Percentiles rank a stretch among this genome's conserved stretches.
These are phyloP conservation scores for Podospora bellae-mahoneyi DNA, from an alignment of 495 filamentous ascomycete genomes.

Conservation along the genomic window DNA sequence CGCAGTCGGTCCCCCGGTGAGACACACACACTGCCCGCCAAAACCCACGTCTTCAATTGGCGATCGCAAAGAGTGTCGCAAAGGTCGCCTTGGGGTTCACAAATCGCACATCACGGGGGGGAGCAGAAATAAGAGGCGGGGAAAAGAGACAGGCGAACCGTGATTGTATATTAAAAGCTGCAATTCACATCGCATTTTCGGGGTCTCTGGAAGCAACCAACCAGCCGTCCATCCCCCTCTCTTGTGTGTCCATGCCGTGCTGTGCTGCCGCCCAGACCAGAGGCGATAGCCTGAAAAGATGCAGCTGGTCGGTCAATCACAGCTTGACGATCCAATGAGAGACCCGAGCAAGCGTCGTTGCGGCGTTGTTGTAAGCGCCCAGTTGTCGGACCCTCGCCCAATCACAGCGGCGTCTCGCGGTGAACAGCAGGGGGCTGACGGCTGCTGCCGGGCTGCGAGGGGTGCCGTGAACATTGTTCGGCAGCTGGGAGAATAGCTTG, in stretches of 20 bases:
- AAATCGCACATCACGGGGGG: neutral
- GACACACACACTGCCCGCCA: neutral
- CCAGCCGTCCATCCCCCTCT: neutral
- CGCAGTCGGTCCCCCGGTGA: neutral
- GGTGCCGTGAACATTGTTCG: no score
- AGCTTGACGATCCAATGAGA: conserved; percentile 29
- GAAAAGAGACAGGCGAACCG: neutral
- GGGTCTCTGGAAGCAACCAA: neutral
- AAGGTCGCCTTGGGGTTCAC: neutral
- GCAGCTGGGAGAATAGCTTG: neutral
- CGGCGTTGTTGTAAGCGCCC: conserved; percentile 30
- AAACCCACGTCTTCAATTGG: neutral
- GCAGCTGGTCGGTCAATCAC: conserved; percentile 32
- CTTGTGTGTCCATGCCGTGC: neutral
- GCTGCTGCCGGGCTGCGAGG: neutral
- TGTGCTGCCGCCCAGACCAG: conserved; percentile 25
- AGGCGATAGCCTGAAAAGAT: conserved; percentile 30
- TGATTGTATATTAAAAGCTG: conserved; percentile 1
- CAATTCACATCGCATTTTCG: neutral
- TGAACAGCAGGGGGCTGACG: conserved; percentile 10
- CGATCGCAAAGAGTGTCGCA: neutral
- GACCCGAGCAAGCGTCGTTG: conserved; percentile 12
- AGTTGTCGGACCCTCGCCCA: conserved; percentile 14
- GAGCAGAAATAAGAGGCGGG: neutral
- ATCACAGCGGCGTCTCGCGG: conserved; percentile 21